Evolutionary conservation across 345 rosid species (phyloP), one percentile per base, ranked within the genome.

Genomic region (Lumnitzera littorea): DNA sequence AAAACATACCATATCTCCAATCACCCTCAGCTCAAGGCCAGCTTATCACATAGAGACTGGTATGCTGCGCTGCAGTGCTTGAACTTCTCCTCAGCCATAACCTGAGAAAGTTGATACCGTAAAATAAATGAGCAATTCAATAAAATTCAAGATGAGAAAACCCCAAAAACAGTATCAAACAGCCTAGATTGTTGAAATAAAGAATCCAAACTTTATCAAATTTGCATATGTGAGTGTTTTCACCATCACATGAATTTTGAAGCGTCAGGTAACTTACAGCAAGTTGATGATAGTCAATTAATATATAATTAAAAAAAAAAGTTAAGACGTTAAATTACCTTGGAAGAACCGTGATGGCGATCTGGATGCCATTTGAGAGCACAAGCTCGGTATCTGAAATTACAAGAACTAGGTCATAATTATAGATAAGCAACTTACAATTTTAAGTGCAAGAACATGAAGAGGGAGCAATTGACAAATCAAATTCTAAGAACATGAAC

Each of bases 361-460:
- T 91, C 96, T 12, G 96, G 98, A 72, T 88, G 96, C 96, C 98
- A 92, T 69, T 87, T 87, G 58, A 92, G 67, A 8, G 98, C 98
- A 61, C 96, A 85, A 60, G 75, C 63, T 62, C 97, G 84, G 62
- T 89, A 92, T 52, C 97, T 92, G 72, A 12, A 58, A 57, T 64
- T 54, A 36, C 43, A 36, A 36, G 43, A 36, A 51, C 62, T 62
- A 58, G 69, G 16, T 23, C 8, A 20, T 48, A 17, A 11, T 54
- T 11, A 52, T 52, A 17, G 16, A n/a, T 11, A 29, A 4, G 17
- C 5, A 3, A 59, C 31, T 23, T 17, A 54, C 12, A 16, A 11
- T 12, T 54, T 53, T 20, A n/a, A 15, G 4, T 4, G 15, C 25
- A 15, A 53, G 13, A 8, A n/a, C 24, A 20, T n/a, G 25, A 49